Evolutionary conservation across 2,329 filamentous ascomycete genomes (phyloP).

Genomic region (Aspergillus luchuensis): DNA sequence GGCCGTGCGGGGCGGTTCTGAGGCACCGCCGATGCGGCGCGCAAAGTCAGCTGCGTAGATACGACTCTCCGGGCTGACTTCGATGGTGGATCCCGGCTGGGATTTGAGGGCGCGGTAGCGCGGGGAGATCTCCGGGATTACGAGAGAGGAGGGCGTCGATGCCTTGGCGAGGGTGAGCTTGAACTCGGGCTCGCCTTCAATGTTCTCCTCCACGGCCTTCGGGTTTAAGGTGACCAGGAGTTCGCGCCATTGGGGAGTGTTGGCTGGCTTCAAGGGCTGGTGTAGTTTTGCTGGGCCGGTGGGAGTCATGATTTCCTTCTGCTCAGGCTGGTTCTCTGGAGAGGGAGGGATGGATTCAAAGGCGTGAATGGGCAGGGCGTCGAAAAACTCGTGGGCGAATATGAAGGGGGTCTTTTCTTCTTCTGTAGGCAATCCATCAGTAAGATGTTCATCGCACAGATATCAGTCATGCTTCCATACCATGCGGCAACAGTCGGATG

Average conservation of each 20-base stretch:
- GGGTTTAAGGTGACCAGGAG: slow-evolving; percentile 73
- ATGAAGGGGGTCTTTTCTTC: slow-evolving; percentile 81
- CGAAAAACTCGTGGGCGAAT: slow-evolving; percentile 97
- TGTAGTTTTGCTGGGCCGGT: slow-evolving; percentile 52
- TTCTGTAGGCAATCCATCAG: slow-evolving; percentile 44
- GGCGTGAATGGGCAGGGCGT: slow-evolving; percentile 92
- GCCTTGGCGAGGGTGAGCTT: slow-evolving; percentile 75
- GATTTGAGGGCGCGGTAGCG: slow-evolving; percentile 76
- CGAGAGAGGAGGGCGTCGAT: slow-evolving; percentile 78
- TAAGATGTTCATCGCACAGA: background rate
- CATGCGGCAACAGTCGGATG: slow-evolving; percentile 75
- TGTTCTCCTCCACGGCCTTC: slow-evolving; percentile 54
- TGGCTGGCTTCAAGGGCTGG: slow-evolving; percentile 42
- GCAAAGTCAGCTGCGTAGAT: slow-evolving; percentile 82
- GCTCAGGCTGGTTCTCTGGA: slow-evolving; percentile 44
- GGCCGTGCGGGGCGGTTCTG: slow-evolving; percentile 32
- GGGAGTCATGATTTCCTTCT: slow-evolving; percentile 53
- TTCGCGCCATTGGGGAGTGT: slow-evolving; percentile 73
- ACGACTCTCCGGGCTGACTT: slow-evolving; percentile 85
- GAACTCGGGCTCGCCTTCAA: slow-evolving; percentile 71
- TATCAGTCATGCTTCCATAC: slow-evolving; percentile 43
- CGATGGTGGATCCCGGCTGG: slow-evolving; percentile 71
- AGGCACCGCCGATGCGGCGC: slow-evolving; percentile 73
- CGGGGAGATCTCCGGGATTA: slow-evolving; percentile 78
- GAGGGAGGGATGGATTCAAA: slow-evolving; percentile 73